Conservation (phyloP, 495 filamentous ascomycete genomes). For the Aspergillus sparsus region DNA sequence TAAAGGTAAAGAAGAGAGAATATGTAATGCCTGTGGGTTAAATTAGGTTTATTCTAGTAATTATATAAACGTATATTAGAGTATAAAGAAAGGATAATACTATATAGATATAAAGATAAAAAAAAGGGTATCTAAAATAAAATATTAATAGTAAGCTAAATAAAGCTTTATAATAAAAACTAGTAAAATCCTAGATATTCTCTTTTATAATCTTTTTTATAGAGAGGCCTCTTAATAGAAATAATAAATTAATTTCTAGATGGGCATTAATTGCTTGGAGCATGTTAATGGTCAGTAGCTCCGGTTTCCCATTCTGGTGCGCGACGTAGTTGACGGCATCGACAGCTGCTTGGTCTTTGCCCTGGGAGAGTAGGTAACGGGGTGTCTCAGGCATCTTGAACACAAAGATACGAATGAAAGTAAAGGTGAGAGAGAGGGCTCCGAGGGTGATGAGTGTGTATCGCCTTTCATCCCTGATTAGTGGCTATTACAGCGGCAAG, state of each 20-base stretch:
- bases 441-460: slow-evolving; percentile 38
- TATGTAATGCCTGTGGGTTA: slow-evolving; percentile 34
- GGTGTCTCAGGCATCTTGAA: slow-evolving; percentile 39
- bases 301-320: slow-evolving; percentile 31
- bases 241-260: slow-evolving; percentile 9
- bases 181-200: slow-evolving; percentile 34
- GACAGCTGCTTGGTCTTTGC: slow-evolving; percentile 34
- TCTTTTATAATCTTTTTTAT: slow-evolving; percentile 30
- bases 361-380: slow-evolving; percentile 35
- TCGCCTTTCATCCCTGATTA: slow-evolving; percentile 24
- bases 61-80: too few species aligned
- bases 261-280: slow-evolving; percentile 33
- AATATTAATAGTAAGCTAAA: slow-evolving; percentile 36
- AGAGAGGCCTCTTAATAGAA: slow-evolving; percentile 13
- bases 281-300: slow-evolving; percentile 34
- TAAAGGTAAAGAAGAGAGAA: slow-evolving; percentile 38
- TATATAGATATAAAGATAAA: too few species aligned
- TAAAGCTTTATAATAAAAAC: slow-evolving; percentile 29
- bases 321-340: slow-evolving; percentile 36
- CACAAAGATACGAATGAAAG: slow-evolving; percentile 32
- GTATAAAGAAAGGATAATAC: too few species aligned
- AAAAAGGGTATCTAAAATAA: too few species aligned
- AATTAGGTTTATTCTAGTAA: too few species aligned
- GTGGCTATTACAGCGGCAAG: neutral
- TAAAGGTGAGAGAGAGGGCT: slow-evolving; percentile 30